Conservation (phyloP, 176 grass and related monocot species). For the Puccinellia tenuiflora region DNA sequence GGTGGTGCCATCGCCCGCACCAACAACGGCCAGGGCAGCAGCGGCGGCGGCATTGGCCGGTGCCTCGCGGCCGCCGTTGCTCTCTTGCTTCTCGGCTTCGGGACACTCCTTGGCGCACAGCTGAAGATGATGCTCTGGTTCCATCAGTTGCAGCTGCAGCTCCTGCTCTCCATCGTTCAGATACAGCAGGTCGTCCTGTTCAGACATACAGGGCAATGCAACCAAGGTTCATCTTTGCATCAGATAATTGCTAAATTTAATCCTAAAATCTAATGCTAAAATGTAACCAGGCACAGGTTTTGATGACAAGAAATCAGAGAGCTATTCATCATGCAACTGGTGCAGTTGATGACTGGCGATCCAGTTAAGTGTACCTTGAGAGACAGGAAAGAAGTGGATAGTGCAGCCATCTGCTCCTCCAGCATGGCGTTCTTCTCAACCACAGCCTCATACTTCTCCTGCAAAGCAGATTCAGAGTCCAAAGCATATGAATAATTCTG, state of each 20-base stretch:
- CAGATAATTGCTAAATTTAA: not conserved
- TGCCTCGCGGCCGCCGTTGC: not conserved
- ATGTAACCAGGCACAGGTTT: not conserved
- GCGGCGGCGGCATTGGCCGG: not conserved
- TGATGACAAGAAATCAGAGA: not conserved
- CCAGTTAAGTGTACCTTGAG: constrained; percentile 34
- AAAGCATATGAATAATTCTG: not conserved
- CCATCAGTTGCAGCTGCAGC: constrained; percentile 7
- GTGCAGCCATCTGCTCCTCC: constrained; percentile 26
- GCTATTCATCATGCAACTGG: not conserved
- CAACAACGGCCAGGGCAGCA: not conserved
- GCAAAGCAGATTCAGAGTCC: not conserved
- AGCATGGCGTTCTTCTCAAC: constrained; percentile 43
- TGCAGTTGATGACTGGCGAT: not conserved
- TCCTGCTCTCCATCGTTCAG: constrained; percentile 30
- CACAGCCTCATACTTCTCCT: constrained; percentile 46
- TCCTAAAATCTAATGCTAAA: not conserved
- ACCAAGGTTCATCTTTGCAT: not conserved
- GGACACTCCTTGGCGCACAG: constrained; percentile 23
- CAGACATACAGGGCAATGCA: not conserved
- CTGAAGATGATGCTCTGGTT: not conserved
- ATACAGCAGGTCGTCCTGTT: constrained; percentile 49
- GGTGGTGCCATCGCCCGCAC: too few species aligned
- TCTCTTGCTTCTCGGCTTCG: constrained; percentile 12
- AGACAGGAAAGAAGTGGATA: constrained; percentile 35